Evolutionary conservation across 331 rosid species (phyloP).

Genomic region (Stylosanthes scabra): DNA sequence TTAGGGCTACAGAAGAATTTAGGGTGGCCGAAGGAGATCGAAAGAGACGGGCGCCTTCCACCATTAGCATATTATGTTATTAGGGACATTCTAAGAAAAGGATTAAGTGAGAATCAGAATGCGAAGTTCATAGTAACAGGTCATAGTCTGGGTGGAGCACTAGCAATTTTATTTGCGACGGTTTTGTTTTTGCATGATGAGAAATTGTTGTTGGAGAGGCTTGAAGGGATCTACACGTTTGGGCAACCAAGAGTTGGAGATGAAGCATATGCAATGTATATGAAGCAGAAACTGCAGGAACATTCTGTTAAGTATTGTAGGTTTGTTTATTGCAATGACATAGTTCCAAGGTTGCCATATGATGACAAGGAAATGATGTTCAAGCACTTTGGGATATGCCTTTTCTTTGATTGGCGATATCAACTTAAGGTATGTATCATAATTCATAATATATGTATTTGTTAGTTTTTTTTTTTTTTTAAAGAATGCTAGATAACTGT

Average conservation of each 20-base stretch:
- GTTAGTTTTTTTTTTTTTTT: too few relatives aligned
- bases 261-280: conserved; percentile 42
- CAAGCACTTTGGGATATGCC: conserved; percentile 72
- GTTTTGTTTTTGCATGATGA: conserved; percentile 58
- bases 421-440: conserved; percentile 44
- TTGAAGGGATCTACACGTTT: conserved; percentile 76
- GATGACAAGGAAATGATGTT: conserved; percentile 64
- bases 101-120: conserved; percentile 33
- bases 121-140: conserved; percentile 60
- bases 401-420: conserved; percentile 49
- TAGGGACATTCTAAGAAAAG: conserved; percentile 48
- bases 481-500: too few relatives aligned
- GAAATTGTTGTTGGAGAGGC: conserved; percentile 45
- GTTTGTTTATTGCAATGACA: conserved; percentile 65
- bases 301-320: conserved; percentile 51
- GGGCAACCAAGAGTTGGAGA: conserved; percentile 85
- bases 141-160: conserved; percentile 79
- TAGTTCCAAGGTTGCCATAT: conserved; percentile 68
- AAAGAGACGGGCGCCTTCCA: conserved; percentile 12
- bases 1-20: conserved; percentile 51
- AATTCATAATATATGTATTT: too few relatives aligned
- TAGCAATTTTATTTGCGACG: conserved; percentile 64
- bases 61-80: conserved; percentile 56
- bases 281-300: conserved; percentile 45
- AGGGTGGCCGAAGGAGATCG: conserved; percentile 53